These are phyloP conservation scores for Nakaseomyces sp. DNA, from an alignment of 1,139 yeast species.

Conservation along the genomic window DNA sequence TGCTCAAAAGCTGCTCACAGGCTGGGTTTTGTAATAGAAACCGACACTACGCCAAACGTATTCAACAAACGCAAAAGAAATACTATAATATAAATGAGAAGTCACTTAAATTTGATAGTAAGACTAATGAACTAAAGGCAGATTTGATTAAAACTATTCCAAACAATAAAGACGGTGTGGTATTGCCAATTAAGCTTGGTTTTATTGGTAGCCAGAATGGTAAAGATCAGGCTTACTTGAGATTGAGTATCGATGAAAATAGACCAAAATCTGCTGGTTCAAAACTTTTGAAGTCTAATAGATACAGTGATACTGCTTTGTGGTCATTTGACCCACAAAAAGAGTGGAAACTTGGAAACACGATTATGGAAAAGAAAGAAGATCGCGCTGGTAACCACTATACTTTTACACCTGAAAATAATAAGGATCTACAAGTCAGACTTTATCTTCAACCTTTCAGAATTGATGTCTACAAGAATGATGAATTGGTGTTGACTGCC, in stretches of 20 bases:
- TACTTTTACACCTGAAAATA: slow-evolving; percentile 37
- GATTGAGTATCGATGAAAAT: slow-evolving; percentile 60
- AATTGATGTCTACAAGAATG: slow-evolving; percentile 41
- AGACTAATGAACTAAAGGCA: slow-evolving; percentile 19
- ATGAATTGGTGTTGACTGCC: slow-evolving; percentile 42
- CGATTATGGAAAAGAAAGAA: neutral
- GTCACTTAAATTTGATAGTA: slow-evolving; percentile 32
- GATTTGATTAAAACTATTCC: slow-evolving; percentile 20
- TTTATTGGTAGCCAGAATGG: slow-evolving; percentile 37
- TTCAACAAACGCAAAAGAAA: slow-evolving; percentile 34
- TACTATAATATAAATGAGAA: slow-evolving; percentile 48
- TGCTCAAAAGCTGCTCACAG: slow-evolving; percentile 73
- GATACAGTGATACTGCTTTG: slow-evolving; percentile 53
- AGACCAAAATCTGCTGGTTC: slow-evolving; percentile 33
- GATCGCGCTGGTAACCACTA: neutral
- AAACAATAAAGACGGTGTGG: slow-evolving; percentile 13
- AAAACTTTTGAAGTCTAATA: slow-evolving; percentile 31
- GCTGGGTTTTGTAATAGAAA: slow-evolving; percentile 84
- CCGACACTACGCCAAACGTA: slow-evolving; percentile 53
- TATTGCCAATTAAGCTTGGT: slow-evolving; percentile 48
- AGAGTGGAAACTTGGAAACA: slow-evolving; percentile 15
- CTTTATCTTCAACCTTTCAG: slow-evolving; percentile 45
- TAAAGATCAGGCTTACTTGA: slow-evolving; percentile 32
- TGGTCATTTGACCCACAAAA: slow-evolving; percentile 43
- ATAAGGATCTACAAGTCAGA: slow-evolving; percentile 33